Base-by-base conservation (phyloP, 2,329 filamentous ascomycete species). In the Dothideomycetidae sp. region DNA sequence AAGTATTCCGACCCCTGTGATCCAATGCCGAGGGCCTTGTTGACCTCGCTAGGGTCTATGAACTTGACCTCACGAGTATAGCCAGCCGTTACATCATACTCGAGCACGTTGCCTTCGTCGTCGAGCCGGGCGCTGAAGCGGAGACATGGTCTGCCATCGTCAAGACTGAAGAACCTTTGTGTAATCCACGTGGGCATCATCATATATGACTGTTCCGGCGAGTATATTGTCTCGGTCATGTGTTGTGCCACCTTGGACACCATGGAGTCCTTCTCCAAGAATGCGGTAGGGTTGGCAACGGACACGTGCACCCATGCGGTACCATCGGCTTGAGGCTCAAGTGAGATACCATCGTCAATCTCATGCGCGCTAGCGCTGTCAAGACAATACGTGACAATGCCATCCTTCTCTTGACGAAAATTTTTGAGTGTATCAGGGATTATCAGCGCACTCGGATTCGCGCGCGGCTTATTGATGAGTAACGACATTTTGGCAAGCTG, bases 241-340 rank as follows among this genome's bases (percentile, higher is more conserved):
- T 73, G 62, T 41, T 75, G 67, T 31, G 81, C 74, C 49, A 73
- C 71, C 42, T 69, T 63, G 21, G 70, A 68, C 5, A 82, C 55
- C 5, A 64, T 58, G 26, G 74, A 72, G 14, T 71, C 62, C 12
- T 72, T 70, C 13, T 60, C 49, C 44, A 90, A 73, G 41, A 72
- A 71, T 4, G 82, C 81, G 2, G 78, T 78, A 5, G 81, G 81
- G 50, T 90, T 83, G 10, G 83, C 82, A 29, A 81, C 70, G 53
- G 90, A 82, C 19, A 84, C 59, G 50, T 85, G 81, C 18, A 88
- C 62, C 82, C 82, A 90, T 49, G 71, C 73, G 46, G 79, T 66
- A 18, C 41, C 47, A 2, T 41, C 41, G 5, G 43, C 46, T 14
- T 46, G 50, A 43, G 56, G 56, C 50, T 84, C 76, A 5, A 90